Evolutionary conservation across 2,329 filamentous ascomycete species (phyloP), one percentile per base, ranked within the genome.

Genomic region (Colletotrichum falcatum): DNA sequence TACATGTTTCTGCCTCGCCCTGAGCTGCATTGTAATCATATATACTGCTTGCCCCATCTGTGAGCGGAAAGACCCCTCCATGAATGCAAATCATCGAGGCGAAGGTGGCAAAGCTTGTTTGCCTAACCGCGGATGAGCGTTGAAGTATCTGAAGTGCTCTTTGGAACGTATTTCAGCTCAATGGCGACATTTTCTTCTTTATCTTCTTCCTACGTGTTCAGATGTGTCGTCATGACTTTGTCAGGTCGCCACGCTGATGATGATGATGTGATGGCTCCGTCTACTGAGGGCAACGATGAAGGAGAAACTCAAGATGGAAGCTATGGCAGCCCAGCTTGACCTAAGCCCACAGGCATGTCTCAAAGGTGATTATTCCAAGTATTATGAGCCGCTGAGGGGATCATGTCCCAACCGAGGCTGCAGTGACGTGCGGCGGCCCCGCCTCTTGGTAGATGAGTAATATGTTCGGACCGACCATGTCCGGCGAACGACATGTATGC

Each of bases 381-480:
- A 4, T 2, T 1, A n/a, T 3, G 1, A 7, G 12, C 5, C 20
- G 7, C 5, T 16, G 1, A 6, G 5, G 1, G 2, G 7, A 18
- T 3, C 9, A 8, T 14, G 20, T 14, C 11, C 9, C 12, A 26
- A 2, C 28, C 5, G 5, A 26, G n/a, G 28, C 6, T 26, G n/a
- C 16, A 11, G n/a, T 48, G 46, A 51, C 23, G 16, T 35, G 4
- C 44, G 59, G 59, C 33, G 18, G 23, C 33, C 33, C 30, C 33
- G 33, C n/a, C 46, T n/a, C 12, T 9, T 20, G 3, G 18, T 14
- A n/a, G 46, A 14, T 46, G 46, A 28, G 1, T n/a, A n/a, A n/a
- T n/a, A n/a, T n/a, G n/a, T 8, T 20, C 44, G n/a, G n/a, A 8
- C 30, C 33, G 44, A 39, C 33, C n/a, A 28, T 37, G 28, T 26